These are phyloP conservation scores for Pestalotiopsis sp. DNA, from an alignment of 2,329 filamentous ascomycete genomes.

Conservation along the genomic window DNA sequence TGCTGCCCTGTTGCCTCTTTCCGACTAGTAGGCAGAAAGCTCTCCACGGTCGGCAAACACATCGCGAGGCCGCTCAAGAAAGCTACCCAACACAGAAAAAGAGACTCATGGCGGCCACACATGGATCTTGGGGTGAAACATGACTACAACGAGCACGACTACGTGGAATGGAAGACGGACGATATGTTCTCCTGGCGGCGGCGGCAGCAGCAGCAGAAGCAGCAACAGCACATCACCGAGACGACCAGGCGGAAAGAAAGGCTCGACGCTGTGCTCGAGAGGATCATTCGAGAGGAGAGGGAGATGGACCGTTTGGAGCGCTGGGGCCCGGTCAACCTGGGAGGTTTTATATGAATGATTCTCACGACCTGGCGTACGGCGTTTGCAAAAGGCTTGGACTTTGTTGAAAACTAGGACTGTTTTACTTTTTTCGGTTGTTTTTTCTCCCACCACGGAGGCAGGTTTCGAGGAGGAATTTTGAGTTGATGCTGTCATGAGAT, in stretches of 20 bases:
- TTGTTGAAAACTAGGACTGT: neutral
- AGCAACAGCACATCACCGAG: neutral
- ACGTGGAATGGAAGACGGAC: neutral
- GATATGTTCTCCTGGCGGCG: neutral
- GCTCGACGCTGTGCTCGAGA: neutral
- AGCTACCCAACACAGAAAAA: neutral
- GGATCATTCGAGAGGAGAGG: neutral
- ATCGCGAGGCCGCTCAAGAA: neutral
- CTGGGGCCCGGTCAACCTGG: neutral
- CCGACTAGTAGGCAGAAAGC: neutral
- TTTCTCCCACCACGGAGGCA: too few relatives aligned
- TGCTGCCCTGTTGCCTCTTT: neutral
- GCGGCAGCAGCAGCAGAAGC: neutral
- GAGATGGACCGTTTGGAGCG: neutral
- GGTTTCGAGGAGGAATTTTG: too few relatives aligned
- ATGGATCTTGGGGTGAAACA: neutral
- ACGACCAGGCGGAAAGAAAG: neutral
- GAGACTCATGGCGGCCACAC: neutral
- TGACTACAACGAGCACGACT: neutral
- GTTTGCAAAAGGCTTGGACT: neutral
- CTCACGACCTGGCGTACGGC: neutral
- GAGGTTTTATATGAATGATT: neutral
- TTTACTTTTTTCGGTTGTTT: neutral
- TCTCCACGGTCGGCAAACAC: neutral
- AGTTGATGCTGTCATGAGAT: too few relatives aligned